Base-by-base conservation (phyloP, 2,329 filamentous ascomycete species). In the Penicillium expansum region DNA sequence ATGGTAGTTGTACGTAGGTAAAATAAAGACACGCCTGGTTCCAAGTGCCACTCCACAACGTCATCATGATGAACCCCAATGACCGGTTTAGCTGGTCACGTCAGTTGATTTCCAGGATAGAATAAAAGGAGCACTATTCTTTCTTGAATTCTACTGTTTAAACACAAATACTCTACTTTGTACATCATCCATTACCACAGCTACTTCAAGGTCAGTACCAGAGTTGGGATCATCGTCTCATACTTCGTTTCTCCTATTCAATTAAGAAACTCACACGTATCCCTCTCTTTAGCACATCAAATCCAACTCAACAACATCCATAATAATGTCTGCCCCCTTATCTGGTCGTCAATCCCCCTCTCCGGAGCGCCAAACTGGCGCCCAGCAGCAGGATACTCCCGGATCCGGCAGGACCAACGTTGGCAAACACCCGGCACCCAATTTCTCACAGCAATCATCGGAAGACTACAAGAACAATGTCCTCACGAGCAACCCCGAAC, bases 261-360 rank as follows among this genome's bases (percentile, higher is more conserved):
- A n/a, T n/a, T n/a, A n/a, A n/a, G n/a, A 50, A 29, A 13, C 35
- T 44, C 13, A 47, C 39, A 18, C 16, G n/a, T 35, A 9, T 22
- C 13, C 18, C 4, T n/a, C 22, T 16, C 47, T 44, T 20, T 24
- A 56, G 47, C 39, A 41, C 22, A 16, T 33, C 35, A 49, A 39
- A 20, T 16, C 14, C 29, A 49, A 44, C 18, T 16, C 33, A 37
- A 37, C 35, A 29, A 55, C 24, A 47, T 29, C 18, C 53, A 48
- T 35, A 50, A 67, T 52, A 48, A 72, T 91, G 88, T 86, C 89
- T 67, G 80, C 83, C 55, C 82, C 78, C 63, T 77, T 80, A 69
- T 76, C 83, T 75, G 89, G 90, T 73, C 86, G 87, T 70, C 83
- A 96, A 77, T 96, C 91, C 32, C 92, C 91, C 60, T 78, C 86